Conservation (phyloP, 2,329 filamentous ascomycete genomes). For the Dothideomycetidae sp. region DNA sequence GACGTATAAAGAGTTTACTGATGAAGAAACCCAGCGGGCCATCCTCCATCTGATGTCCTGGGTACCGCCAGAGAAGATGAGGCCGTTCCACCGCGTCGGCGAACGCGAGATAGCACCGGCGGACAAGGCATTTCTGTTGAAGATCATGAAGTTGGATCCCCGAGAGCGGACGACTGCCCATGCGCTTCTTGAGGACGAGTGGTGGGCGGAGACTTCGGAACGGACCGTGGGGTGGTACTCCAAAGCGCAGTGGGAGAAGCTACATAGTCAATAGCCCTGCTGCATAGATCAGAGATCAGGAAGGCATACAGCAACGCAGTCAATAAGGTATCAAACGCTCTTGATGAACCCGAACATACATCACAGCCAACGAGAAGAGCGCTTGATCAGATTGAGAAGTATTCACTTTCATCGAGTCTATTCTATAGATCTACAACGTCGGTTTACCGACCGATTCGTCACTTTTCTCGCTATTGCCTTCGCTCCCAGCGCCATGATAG, state of each 20-base stretch:
- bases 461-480: too few species aligned
- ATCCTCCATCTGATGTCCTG: slow-evolving; percentile 8
- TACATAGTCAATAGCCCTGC: too few species aligned
- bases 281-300: too few species aligned
- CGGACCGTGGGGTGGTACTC: background rate
- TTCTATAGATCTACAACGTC: too few species aligned
- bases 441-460: too few species aligned
- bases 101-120: slow-evolving; percentile 19
- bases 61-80: slow-evolving; percentile 4
- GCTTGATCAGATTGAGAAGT: too few species aligned
- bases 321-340: too few species aligned
- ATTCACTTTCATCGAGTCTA: too few species aligned
- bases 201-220: slow-evolving; percentile 20
- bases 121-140: slow-evolving; percentile 26
- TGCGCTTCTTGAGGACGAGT: slow-evolving; percentile 26
- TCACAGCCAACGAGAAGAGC: too few species aligned
- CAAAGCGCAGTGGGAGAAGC: background rate
- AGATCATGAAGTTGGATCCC: slow-evolving; percentile 32
- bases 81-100: slow-evolving; percentile 15
- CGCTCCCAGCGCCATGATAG: too few species aligned
- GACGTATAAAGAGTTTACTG: slow-evolving; percentile 16
- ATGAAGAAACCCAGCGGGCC: slow-evolving; percentile 9
- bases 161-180: slow-evolving; percentile 28
- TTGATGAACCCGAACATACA: too few species aligned
- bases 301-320: too few species aligned